Evolutionary conservation across 768 basidiomycete genomes (phyloP).

Genomic region (Lenzites betulinus): DNA sequence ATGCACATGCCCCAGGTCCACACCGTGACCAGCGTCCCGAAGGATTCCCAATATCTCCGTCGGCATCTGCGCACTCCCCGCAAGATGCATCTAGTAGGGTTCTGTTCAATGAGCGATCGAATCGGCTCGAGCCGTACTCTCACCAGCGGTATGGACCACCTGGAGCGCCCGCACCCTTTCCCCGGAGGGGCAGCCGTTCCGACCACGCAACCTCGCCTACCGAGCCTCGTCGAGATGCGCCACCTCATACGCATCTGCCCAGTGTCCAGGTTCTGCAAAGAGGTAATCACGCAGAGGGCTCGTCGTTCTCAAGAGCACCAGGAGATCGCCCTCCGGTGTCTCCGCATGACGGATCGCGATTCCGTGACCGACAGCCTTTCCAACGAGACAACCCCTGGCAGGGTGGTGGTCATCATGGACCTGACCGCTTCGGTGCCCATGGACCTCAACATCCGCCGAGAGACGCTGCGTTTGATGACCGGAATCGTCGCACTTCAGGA

Average conservation of each 20-base stretch:
- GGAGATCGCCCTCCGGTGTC: conserved; percentile 24
- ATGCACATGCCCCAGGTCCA: conserved; percentile 36
- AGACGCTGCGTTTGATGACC: conserved; percentile 16
- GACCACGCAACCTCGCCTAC: conserved; percentile 40
- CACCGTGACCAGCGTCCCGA: conserved; percentile 43
- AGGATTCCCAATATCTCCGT: conserved; percentile 34
- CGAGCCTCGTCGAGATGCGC: conserved; percentile 51
- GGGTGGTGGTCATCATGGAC: neutral
- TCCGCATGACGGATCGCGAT: conserved; percentile 18
- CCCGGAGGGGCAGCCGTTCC: conserved; percentile 47
- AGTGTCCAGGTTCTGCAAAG: conserved; percentile 67
- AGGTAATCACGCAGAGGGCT: conserved; percentile 20
- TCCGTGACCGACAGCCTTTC: conserved; percentile 24
- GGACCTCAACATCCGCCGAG: neutral
- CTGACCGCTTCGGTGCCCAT: conserved; percentile 3
- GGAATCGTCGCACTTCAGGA: conserved; percentile 4
- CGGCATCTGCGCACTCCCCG: conserved; percentile 47
- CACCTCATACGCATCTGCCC: conserved; percentile 41
- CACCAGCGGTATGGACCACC: conserved; percentile 46
- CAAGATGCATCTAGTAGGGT: conserved; percentile 68
- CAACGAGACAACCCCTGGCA: conserved; percentile 25
- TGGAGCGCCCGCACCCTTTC: conserved; percentile 27
- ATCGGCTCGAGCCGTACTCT: conserved; percentile 83
- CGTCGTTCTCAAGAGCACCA: conserved; percentile 18
- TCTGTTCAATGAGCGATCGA: conserved; percentile 95